Percentiles rank a stretch among this genome's conserved stretches.
Evolutionary conservation across 129 eudicot species (phyloP).

Genomic region (Lactuca saligna): DNA sequence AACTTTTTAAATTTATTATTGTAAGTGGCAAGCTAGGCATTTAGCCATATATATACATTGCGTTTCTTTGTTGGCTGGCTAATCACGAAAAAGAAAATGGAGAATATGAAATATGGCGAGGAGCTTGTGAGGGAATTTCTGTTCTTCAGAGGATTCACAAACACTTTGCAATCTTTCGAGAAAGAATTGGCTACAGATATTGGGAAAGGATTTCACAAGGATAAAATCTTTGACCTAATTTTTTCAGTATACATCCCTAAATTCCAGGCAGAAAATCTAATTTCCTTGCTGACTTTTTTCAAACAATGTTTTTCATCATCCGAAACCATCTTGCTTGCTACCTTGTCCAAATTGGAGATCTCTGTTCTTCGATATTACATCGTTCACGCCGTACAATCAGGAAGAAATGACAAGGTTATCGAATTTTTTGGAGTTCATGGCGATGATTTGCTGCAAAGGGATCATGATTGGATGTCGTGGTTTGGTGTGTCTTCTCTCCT

Average conservation of each 20-base stretch:
- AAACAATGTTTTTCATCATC: conserved; percentile 67
- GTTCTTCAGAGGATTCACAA: conserved; percentile 89
- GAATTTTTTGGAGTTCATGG: conserved; percentile 70
- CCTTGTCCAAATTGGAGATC: conserved; percentile 60
- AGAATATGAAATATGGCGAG: conserved; percentile 80
- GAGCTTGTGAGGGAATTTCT: conserved; percentile 85
- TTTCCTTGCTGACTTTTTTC: conserved; percentile 65
- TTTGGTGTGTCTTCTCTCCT: conserved; percentile 56
- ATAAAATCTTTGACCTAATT: conserved; percentile 82
- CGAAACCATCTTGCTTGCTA: conserved; percentile 45
- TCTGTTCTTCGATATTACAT: conserved; percentile 72
- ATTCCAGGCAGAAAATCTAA: conserved; percentile 59
- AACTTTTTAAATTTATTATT: background rate
- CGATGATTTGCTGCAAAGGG: conserved; percentile 57
- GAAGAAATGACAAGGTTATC: conserved; percentile 60
- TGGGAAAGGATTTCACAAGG: conserved; percentile 76
- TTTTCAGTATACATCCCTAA: conserved; percentile 77
- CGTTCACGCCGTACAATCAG: conserved; percentile 54
- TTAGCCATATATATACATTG: background rate
- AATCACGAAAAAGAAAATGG: conserved; percentile 42
- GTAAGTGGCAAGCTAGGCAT: background rate
- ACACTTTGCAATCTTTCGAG: conserved; percentile 69
- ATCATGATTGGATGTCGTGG: conserved; percentile 83
- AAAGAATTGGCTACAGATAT: conserved; percentile 77
- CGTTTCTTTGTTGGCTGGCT: background rate